Evolutionary conservation across 1,139 yeast genomes (phyloP), one percentile per base, ranked within the genome.

Genomic region (Candida glucosophila): DNA sequence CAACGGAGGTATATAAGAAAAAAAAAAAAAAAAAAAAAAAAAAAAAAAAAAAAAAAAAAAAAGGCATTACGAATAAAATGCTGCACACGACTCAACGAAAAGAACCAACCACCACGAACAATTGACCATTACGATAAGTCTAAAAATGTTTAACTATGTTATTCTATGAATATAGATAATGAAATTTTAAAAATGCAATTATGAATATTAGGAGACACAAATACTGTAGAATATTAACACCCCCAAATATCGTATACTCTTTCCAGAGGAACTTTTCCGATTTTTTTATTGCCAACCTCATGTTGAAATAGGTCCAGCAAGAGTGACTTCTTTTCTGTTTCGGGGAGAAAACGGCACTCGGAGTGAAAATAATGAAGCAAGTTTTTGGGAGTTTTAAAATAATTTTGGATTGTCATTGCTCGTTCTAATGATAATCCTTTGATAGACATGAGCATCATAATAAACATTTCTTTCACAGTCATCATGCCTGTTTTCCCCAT

Each of bases 381-480:
- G 14, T 39, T 43, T 19, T 55, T 52, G 0, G 95, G 94, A 0
- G 94, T 82, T 5, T 69, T 67, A 40, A 66, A 85, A 22, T 60
- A 47, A 24, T 51, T 58, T 48, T 88, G 97, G 6, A 92, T 74
- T 4, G 74, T 73, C 7, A 75, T 47, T 0, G 98, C 98, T 46
- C 81, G 83, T 35, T 88, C 96, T 22, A 85, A 55, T 0, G 95
- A 74, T 1, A 90, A 63, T 0, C 98, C 98, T 32, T 72, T 67
- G 2, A 80, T 67, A 1, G 88, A 67, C 80, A 86, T 73, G 14
- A 92, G 61, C 78, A 85, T 76, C 23, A 72, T 60, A 3, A 86
- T 57, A 40, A 74, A 90, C 40, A 85, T 56, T 37, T 90, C 96
- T 23, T 74, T 74, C 0, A 86, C 73, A 0, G 94, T 80, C 44